Percentiles rank a stretch among this genome's conserved stretches.
phyloP scores from a whole-genome alignment of 495 filamentous ascomycete species.

The Xylaria scruposa region DNA sequence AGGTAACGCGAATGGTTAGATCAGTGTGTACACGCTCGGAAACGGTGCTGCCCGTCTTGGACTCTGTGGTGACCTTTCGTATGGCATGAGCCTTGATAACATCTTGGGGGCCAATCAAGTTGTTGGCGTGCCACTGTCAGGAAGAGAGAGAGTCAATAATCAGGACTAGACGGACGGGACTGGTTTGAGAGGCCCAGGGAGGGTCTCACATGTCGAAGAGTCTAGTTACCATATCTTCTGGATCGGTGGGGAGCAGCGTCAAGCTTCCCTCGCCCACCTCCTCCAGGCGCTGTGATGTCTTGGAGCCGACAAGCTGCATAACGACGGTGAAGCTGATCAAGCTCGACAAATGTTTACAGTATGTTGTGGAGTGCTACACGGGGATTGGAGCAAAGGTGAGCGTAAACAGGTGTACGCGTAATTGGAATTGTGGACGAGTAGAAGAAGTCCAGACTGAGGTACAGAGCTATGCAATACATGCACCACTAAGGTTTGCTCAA shows the following conservation, averaged over 20 bases:
- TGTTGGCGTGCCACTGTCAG: constrained; percentile 90
- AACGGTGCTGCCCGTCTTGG: constrained; percentile 74
- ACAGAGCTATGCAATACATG: not conserved
- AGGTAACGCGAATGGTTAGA: constrained; percentile 81
- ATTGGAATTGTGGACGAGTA: not conserved
- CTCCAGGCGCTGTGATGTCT: constrained; percentile 62
- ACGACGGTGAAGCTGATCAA: not conserved
- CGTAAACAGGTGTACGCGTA: not conserved
- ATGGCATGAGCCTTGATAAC: constrained; percentile 81
- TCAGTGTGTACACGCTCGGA: constrained; percentile 78
- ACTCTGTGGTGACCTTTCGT: constrained; percentile 76
- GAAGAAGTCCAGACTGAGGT: not conserved
- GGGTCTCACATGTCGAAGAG: constrained; percentile 23
- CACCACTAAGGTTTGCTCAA: not conserved
- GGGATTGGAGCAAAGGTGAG: not conserved
- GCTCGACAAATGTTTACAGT: not conserved
- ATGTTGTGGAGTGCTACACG: not conserved
- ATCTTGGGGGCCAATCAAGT: constrained; percentile 83
- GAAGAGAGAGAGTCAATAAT: not conserved
- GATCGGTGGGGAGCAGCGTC: constrained; percentile 85
- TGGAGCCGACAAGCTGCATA: constrained; percentile 45
- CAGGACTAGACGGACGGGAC: not conserved
- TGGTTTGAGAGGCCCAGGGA: constrained; percentile 2
- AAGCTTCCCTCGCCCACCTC: constrained; percentile 78
- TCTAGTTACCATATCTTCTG: constrained; percentile 86